These are phyloP conservation scores for Triadica sebifera DNA, from an alignment of 345 rosid genomes.

Conservation along the genomic window DNA sequence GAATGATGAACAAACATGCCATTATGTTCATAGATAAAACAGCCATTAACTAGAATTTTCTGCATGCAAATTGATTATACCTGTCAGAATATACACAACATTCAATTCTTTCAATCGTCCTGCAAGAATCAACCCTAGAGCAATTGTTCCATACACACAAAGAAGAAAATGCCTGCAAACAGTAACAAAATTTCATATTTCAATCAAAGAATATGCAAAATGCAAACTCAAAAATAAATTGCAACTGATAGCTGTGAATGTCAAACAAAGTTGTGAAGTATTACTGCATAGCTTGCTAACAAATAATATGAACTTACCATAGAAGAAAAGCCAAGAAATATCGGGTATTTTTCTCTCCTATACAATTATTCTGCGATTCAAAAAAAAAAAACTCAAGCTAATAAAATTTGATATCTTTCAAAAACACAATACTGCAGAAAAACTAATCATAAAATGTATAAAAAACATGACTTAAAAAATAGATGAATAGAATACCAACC, in stretches of 20 bases:
- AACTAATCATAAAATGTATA: neutral
- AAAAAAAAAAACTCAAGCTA: slow-evolving; percentile 11
- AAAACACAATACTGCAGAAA: neutral
- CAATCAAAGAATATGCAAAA: neutral
- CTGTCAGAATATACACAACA: slow-evolving; percentile 53
- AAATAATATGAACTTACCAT: slow-evolving; percentile 53
- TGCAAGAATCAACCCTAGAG: slow-evolving; percentile 71
- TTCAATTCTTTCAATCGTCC: slow-evolving; percentile 61
- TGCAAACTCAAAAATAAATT: neutral
- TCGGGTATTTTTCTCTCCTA: slow-evolving; percentile 84
- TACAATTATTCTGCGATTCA: slow-evolving; percentile 77
- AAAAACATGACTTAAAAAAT: neutral
- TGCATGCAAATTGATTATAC: slow-evolving; percentile 29
- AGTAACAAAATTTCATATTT: neutral
- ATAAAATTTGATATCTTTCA: neutral
- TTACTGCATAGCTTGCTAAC: neutral
- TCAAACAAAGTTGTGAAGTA: neutral
- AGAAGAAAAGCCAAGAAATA: slow-evolving; percentile 92
- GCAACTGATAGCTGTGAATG: neutral
- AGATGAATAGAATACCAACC: slow-evolving; percentile 41
- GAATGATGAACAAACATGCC: slow-evolving; percentile 16
- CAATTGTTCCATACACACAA: slow-evolving; percentile 68
- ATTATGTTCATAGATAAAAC: slow-evolving; percentile 13
- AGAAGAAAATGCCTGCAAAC: slow-evolving; percentile 73
- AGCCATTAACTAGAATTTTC: slow-evolving; percentile 4